Evolutionary conservation across 768 basidiomycete species (phyloP).

Genomic region (Kwoniella europaea): DNA sequence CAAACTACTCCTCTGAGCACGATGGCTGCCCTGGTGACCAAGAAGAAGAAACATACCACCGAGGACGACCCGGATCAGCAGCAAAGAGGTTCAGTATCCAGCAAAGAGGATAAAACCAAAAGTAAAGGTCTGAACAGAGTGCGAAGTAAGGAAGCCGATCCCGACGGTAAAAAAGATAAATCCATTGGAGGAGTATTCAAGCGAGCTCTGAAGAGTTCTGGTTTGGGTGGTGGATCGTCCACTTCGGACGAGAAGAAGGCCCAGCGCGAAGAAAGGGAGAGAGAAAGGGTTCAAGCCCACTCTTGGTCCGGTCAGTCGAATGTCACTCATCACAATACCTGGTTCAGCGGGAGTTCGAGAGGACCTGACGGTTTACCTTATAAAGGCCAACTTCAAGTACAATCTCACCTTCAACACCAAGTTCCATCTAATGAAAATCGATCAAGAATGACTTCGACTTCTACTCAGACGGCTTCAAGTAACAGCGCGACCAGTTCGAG

Average conservation of each 20-base stretch:
- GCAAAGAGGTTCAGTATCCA: slow-evolving; percentile 6
- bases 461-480: slow-evolving; percentile 16
- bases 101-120: slow-evolving; percentile 19
- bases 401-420: slow-evolving; percentile 1
- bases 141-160: slow-evolving; percentile 28
- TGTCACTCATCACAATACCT: slow-evolving; percentile 11
- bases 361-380: slow-evolving; percentile 13
- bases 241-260: slow-evolving; percentile 40
- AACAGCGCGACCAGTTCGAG: slow-evolving; percentile 19
- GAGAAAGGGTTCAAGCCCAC: slow-evolving; percentile 49
- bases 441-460: slow-evolving; percentile 1
- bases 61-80: slow-evolving; percentile 2
- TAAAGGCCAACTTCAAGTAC: slow-evolving; percentile 3
- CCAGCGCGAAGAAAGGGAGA: slow-evolving; percentile 44
- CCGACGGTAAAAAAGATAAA: slow-evolving; percentile 42
- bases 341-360: slow-evolving; percentile 17
- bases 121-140: slow-evolving; percentile 14
- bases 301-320: slow-evolving; percentile 48
- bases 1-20: slow-evolving; percentile 23
- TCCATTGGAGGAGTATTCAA: slow-evolving; percentile 49
- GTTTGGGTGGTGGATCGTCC: slow-evolving; percentile 12
- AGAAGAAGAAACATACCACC: slow-evolving; percentile 26
- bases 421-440: neutral
- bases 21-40: slow-evolving; percentile 17
- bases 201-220: slow-evolving; percentile 36